Evolutionary conservation across 1,284 basidiomycete genomes (phyloP), one percentile per base, ranked within the genome.

Genomic region (Erythrobasidium hasegawianum): DNA sequence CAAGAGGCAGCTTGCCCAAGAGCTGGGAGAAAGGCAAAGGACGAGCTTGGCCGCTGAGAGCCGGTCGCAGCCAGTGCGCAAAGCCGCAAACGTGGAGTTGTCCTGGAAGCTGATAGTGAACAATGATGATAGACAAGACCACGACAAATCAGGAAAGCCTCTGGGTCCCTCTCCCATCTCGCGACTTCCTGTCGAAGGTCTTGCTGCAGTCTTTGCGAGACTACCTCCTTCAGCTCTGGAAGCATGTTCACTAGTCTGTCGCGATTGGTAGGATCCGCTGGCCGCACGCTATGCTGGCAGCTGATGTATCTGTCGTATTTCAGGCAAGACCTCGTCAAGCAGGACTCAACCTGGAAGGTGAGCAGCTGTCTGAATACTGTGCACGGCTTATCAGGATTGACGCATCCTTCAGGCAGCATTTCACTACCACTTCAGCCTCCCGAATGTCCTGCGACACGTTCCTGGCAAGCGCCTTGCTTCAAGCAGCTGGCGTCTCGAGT

Each of bases 321-420:
- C 57, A 60, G 64, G 64, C 33, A 69, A 47, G 69, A 65, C 0
- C 66, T 74, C 1, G 68, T 73, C 13, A 58, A 52, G 1, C 69
- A 73, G 40, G 71, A 74, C 22, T 57, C 61, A 11, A 70, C 68
- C 43, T 74, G 73, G 73, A 49, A 69, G 29, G 71, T 71, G 41
- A 47, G 71, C 59, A 20, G 43, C n/a, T n/a, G n/a, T n/a, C n/a
- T n/a, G n/a, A n/a, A n/a, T n/a, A n/a, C n/a, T n/a, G n/a, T n/a
- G n/a, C n/a, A n/a, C n/a, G n/a, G n/a, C n/a, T n/a, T n/a, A n/a
- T n/a, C n/a, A n/a, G n/a, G n/a, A n/a, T 7, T 5, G 14, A 4
- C 24, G 5, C n/a, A 16, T 16, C 50, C 16, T 20, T 22, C 38
- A 52, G 45, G 40, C 49, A 13, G 68, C 68, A 2, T 69, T 69